Evolutionary conservation across 495 filamentous ascomycete genomes (phyloP).

Genomic region (Corynascus novoguineensis): DNA sequence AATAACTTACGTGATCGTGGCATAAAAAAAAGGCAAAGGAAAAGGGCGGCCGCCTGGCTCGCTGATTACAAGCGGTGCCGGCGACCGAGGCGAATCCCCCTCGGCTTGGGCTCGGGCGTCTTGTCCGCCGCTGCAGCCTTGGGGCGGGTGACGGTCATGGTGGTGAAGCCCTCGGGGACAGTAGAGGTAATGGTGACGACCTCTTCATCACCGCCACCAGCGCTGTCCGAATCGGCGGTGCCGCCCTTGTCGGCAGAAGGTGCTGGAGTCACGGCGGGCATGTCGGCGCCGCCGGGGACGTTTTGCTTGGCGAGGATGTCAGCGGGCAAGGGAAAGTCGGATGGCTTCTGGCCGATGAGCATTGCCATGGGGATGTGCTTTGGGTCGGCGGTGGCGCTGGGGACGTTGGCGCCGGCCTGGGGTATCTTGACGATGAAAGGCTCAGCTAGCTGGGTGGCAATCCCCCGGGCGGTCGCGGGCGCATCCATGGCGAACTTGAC

Average conservation of each 20-base stretch:
- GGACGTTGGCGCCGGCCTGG: conserved; percentile 21
- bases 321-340: conserved; percentile 9
- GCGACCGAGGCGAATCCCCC: not conserved
- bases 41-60: not conserved
- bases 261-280: not conserved
- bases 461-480: conserved; percentile 21
- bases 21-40: not conserved
- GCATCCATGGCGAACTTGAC: conserved; percentile 29
- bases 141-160: conserved; percentile 14
- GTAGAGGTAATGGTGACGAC: conserved; percentile 23
- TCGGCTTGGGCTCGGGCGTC: not conserved
- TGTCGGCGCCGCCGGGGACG: not conserved
- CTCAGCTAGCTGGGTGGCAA: conserved; percentile 33
- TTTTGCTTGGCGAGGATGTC: conserved; percentile 1
- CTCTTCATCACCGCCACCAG: not conserved
- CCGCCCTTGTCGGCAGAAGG: not conserved
- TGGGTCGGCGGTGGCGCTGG: conserved; percentile 16
- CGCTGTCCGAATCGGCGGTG: not conserved
- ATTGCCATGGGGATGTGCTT: conserved; percentile 22
- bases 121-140: not conserved
- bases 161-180: conserved; percentile 16
- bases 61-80: not conserved
- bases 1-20: no score
- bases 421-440: conserved; percentile 34
- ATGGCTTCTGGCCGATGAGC: conserved; percentile 18